These are phyloP conservation scores for Colletotrichum melonis DNA, from an alignment of 2,329 filamentous ascomycete genomes.

Conservation along the genomic window DNA sequence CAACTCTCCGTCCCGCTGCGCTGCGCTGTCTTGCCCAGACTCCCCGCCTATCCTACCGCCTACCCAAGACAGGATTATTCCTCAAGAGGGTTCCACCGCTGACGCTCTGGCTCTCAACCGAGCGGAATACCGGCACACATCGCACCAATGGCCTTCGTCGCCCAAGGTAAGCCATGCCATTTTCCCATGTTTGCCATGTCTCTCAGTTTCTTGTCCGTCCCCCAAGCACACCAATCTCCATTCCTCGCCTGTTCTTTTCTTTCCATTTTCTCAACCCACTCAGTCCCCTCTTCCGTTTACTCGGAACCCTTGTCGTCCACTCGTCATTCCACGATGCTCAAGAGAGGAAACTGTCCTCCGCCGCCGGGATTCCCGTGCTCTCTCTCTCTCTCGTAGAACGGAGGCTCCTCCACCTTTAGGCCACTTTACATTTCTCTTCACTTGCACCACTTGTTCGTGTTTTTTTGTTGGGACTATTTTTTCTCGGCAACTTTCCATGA, in stretches of 20 bases:
- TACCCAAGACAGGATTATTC: conserved; percentile 4
- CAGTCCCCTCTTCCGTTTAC: neutral
- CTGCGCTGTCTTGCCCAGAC: conserved; percentile 23
- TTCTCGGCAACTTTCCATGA: conserved; percentile 23
- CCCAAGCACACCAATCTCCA: conserved; percentile 6
- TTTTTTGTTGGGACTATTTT: conserved; percentile 20
- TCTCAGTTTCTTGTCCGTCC: neutral
- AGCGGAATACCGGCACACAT: conserved; percentile 30
- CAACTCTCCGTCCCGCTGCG: conserved; percentile 4
- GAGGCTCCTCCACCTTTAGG: neutral
- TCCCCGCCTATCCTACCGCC: conserved; percentile 30
- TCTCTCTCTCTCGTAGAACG: conserved; percentile 5
- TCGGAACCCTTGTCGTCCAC: conserved; percentile 12
- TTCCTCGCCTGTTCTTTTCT: neutral
- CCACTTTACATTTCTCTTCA: neutral
- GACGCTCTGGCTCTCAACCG: conserved; percentile 17
- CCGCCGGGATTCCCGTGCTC: conserved; percentile 20
- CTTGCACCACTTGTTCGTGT: neutral
- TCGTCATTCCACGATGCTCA: conserved; percentile 13
- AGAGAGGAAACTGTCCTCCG: conserved; percentile 18
- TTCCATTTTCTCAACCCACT: conserved; percentile 1
- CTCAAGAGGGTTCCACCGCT: conserved; percentile 15
- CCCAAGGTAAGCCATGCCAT: conserved; percentile 32
- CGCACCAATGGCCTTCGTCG: conserved; percentile 22
- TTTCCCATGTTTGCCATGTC: conserved; percentile 18